Evolutionary conservation across 1,284 basidiomycete genomes (phyloP), one percentile per base, ranked within the genome.

Genomic region (Heimioporus retisporus): DNA sequence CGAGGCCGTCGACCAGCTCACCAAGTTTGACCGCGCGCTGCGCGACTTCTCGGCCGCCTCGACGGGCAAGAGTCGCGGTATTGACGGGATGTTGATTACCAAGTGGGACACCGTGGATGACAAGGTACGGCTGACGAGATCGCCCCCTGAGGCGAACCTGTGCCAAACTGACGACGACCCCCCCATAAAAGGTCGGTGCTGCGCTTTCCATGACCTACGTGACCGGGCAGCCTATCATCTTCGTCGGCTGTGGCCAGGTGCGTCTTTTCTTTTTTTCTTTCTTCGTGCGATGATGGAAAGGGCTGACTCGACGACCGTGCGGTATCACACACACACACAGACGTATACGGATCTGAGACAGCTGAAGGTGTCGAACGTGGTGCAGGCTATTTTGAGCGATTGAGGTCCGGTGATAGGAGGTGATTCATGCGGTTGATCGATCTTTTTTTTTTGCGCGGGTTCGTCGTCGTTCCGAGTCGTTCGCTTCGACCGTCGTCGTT

Each of bases 101-200:
- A 98, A 98, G 81, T 98, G 97, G 91, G 96, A 98, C 78, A 98
- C 96, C 0, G 97, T 98, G 16, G 95, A 96, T 73, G 95, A 96
- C 80, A 96, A 96, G 87, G 94, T 91, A 60, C 43, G 80, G 71
- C 4, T 16, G 25, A 60, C 21, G 16, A 21, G 11, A 53, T n/a
- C 19, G 8, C 31, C 50, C 23, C n/a, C n/a, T n/a, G n/a, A 18
- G 21, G 54, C n/a, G 31, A 3, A 5, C 18, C n/a, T n/a, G n/a
- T n/a, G n/a, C n/a, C n/a, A n/a, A n/a, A n/a, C n/a, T n/a, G n/a
- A n/a, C n/a, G n/a, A n/a, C n/a, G n/a, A n/a, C n/a, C n/a, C n/a
- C n/a, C n/a, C n/a, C n/a, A n/a, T n/a, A n/a, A n/a, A 79, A 97
- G 92, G 96, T 98, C 62, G 96, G 96, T 51, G 96, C 96, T 4